Evolutionary conservation across 345 rosid species (phyloP).

Genomic region (Linum tenue): DNA sequence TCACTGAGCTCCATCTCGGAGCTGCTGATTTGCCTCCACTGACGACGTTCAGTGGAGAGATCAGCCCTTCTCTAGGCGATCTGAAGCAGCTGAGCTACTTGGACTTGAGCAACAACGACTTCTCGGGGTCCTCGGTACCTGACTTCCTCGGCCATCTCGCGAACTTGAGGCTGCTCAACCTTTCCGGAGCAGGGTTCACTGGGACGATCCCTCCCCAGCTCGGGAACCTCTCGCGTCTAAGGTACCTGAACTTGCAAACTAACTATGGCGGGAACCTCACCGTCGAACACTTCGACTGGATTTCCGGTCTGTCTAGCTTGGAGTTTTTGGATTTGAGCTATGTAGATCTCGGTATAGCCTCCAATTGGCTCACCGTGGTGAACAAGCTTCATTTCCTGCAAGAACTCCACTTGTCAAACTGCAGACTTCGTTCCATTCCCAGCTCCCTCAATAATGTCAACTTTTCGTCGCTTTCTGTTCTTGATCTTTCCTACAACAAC

Average conservation of each 20-base stretch:
- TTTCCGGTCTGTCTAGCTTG: background rate
- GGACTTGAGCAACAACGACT: constrained; percentile 23
- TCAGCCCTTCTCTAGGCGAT: constrained; percentile 18
- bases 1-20: constrained; percentile 15
- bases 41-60: constrained; percentile 15
- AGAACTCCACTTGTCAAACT: background rate
- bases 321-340: background rate
- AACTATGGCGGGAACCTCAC: background rate
- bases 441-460: background rate
- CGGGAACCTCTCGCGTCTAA: constrained; percentile 14
- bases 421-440: background rate
- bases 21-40: background rate
- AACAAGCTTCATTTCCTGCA: background rate
- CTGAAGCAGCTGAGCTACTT: constrained; percentile 14
- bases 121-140: constrained; percentile 19
- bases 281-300: background rate
- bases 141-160: constrained; percentile 18
- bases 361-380: background rate
- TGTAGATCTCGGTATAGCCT: background rate
- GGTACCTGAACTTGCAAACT: background rate
- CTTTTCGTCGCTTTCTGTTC: background rate
- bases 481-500: background rate
- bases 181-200: constrained; percentile 18
- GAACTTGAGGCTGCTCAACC: constrained; percentile 20
- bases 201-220: constrained; percentile 20